phyloP scores from a whole-genome alignment of 495 filamentous ascomycete genomes.

The Podospora bellae-mahoneyi region DNA sequence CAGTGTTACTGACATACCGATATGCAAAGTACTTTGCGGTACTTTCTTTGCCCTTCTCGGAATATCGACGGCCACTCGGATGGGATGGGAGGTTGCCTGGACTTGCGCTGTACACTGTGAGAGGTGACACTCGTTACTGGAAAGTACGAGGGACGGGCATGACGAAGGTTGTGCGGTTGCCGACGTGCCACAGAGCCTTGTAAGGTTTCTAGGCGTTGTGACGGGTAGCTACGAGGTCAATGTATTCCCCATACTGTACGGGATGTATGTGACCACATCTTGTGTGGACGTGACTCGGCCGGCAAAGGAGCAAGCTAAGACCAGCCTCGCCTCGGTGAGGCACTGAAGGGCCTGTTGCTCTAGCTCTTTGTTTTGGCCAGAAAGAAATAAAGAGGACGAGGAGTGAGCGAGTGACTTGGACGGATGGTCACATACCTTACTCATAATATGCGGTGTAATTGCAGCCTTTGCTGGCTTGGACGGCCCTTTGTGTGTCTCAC shows the following conservation, averaged over 20 bases:
- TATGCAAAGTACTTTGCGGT: conserved; percentile 2
- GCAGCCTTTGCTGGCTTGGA: neutral
- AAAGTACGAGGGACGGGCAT: neutral
- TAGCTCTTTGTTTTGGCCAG: neutral
- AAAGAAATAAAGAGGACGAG: neutral
- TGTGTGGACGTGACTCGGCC: neutral
- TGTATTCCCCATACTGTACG: neutral
- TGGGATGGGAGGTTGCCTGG: neutral
- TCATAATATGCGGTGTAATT: neutral
- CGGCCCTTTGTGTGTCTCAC: neutral
- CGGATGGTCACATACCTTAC: neutral
- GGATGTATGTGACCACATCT: neutral
- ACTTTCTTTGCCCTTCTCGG: neutral
- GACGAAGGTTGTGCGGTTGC: neutral
- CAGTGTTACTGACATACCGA: neutral
- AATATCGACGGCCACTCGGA: neutral
- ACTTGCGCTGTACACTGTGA: neutral
- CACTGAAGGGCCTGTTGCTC: neutral
- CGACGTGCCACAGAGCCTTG: neutral
- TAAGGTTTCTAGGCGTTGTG: neutral
- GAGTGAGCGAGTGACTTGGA: neutral
- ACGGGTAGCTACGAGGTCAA: neutral
- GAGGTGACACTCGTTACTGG: neutral
- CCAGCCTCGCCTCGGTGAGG: neutral
- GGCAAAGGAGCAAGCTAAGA: neutral